A percentile compares a stretch with the other conserved stretches of the same genome.
phyloP scores from a whole-genome alignment of 2,329 filamentous ascomycete genomes.

The Claviceps fusiformis region DNA sequence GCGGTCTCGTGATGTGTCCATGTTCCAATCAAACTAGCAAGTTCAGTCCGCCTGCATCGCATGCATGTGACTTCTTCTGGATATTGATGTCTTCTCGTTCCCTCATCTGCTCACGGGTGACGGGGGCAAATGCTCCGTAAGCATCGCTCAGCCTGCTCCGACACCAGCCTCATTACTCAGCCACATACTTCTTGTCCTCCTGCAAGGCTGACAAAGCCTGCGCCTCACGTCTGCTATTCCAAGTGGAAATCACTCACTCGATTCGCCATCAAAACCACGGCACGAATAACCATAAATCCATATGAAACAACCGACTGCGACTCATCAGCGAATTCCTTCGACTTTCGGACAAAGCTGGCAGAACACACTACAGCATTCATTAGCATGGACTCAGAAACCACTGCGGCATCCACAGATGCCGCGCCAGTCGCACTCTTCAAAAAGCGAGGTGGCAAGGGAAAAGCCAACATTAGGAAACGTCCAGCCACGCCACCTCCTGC shows the following conservation, averaged over 20 bases:
- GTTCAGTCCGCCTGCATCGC: neutral
- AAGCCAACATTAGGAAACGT: conserved; percentile 67
- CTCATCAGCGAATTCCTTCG: neutral
- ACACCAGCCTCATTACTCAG: neutral
- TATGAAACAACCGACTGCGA: neutral
- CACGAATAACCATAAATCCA: too few relatives aligned
- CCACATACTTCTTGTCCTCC: neutral
- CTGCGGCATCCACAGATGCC: neutral
- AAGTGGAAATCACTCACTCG: too few relatives aligned
- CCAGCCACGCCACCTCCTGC: conserved; percentile 63
- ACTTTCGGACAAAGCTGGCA: neutral
- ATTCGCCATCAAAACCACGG: neutral
- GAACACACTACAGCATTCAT: neutral
- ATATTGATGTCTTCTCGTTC: neutral
- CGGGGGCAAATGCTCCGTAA: too few relatives aligned
- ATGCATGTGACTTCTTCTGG: neutral
- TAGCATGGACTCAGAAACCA: conserved; percentile 3
- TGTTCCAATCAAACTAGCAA: neutral
- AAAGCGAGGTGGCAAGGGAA: conserved; percentile 65
- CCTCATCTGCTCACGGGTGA: too few relatives aligned
- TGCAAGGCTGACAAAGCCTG: neutral
- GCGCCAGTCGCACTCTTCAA: conserved; percentile 63
- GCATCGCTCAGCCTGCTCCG: neutral
- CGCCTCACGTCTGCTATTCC: neutral
- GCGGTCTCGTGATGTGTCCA: too few relatives aligned